These are phyloP conservation scores for Anacardium occidentale DNA, from an alignment of 345 rosid genomes.

Conservation along the genomic window DNA sequence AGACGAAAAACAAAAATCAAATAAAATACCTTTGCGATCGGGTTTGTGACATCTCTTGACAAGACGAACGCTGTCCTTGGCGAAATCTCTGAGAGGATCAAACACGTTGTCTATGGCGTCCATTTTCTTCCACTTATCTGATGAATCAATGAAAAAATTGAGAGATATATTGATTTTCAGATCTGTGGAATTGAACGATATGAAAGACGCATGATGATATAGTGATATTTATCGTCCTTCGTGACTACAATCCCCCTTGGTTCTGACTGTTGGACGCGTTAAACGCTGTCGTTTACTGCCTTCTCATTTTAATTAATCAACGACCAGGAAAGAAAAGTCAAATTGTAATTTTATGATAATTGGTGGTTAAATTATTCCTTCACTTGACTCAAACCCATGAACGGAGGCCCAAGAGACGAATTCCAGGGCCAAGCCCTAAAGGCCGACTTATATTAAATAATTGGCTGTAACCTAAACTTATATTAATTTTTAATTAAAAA, in stretches of 20 bases:
- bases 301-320: neutral
- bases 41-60: constrained; percentile 86
- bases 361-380: too few species aligned
- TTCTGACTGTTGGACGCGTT: neutral
- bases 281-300: neutral
- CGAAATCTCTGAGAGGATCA: constrained; percentile 77
- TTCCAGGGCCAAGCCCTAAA: too few species aligned
- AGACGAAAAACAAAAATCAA: neutral
- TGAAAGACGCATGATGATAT: neutral
- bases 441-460: too few species aligned
- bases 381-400: too few species aligned
- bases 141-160: neutral
- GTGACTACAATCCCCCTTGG: constrained; percentile 22
- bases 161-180: neutral
- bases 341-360: neutral
- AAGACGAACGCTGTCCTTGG: constrained; percentile 72
- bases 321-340: neutral
- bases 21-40: constrained; percentile 60
- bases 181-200: constrained; percentile 2
- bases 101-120: constrained; percentile 72
- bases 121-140: constrained; percentile 26
- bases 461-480: too few species aligned
- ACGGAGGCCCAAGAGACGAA: too few species aligned
- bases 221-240: neutral
- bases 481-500: too few species aligned